These are phyloP conservation scores for Aeschynomene evenia DNA, from an alignment of 306 rosid genomes.

Conservation along the genomic window DNA sequence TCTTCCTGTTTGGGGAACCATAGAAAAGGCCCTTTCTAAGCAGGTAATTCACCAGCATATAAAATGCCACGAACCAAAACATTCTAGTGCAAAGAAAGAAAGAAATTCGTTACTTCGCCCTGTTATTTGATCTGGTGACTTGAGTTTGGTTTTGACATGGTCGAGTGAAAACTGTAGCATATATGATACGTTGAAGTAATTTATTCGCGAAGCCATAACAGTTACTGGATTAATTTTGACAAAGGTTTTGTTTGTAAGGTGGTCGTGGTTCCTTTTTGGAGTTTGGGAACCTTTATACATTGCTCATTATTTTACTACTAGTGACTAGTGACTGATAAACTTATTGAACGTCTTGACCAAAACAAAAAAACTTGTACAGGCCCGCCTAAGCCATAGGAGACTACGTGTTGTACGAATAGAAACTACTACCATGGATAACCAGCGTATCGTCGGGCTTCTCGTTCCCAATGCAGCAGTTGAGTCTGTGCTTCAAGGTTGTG, in stretches of 20 bases:
- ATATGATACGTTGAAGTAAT: slow-evolving; percentile 15
- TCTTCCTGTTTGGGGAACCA: slow-evolving; percentile 95
- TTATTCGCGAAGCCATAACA: not conserved
- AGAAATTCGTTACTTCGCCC: not conserved
- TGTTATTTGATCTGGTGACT: slow-evolving; percentile 14
- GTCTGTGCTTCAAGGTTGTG: slow-evolving; percentile 82
- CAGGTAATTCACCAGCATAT: slow-evolving; percentile 60
- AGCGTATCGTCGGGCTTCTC: slow-evolving; percentile 86
- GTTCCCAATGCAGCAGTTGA: slow-evolving; percentile 96
- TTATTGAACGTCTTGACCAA: not conserved
- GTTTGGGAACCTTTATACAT: not conserved
- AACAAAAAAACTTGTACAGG: slow-evolving; percentile 50
- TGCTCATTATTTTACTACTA: too few species aligned
- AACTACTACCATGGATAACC: slow-evolving; percentile 80
- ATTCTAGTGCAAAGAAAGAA: not conserved
- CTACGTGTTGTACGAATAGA: slow-evolving; percentile 91
- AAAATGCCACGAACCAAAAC: slow-evolving; percentile 11
- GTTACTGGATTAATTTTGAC: not conserved
- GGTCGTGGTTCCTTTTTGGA: not conserved
- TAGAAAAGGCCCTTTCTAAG: slow-evolving; percentile 92
- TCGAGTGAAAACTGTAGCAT: not conserved
- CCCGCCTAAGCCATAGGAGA: slow-evolving; percentile 87
- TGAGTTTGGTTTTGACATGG: slow-evolving; percentile 3
- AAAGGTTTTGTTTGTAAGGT: not conserved
- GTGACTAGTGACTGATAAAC: slow-evolving; percentile 4